Percentiles rank a stretch among this genome's conserved stretches.
Conservation (phyloP, 2,329 filamentous ascomycete genomes). For the Amphichorda felina region DNA sequence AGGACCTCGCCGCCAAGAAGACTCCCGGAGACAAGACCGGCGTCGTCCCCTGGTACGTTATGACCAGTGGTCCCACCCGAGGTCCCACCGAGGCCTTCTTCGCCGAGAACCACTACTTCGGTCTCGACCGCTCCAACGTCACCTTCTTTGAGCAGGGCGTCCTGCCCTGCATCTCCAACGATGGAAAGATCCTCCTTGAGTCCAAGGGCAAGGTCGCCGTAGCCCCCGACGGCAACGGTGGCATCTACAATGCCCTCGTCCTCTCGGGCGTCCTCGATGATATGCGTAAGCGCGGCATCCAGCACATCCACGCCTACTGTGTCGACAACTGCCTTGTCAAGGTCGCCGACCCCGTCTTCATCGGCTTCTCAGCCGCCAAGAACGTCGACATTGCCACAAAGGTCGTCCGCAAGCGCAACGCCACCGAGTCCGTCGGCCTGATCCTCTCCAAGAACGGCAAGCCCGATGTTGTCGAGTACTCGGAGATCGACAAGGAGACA, state of each 20-base stretch:
- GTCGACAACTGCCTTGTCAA: slow-evolving; percentile 99
- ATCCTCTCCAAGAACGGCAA: slow-evolving; percentile 93
- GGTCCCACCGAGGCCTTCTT: slow-evolving; percentile 92
- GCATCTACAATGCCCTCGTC: slow-evolving; percentile 86
- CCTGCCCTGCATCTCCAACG: slow-evolving; percentile 91
- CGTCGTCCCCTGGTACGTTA: slow-evolving; percentile 93
- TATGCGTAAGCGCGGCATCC: slow-evolving; percentile 77
- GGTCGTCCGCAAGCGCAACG: slow-evolving; percentile 96
- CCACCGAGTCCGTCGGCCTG: slow-evolving; percentile 88
- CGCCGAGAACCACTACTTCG: slow-evolving; percentile 81
- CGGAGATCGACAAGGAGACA: slow-evolving; percentile 83
- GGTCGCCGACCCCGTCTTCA: slow-evolving; percentile 93
- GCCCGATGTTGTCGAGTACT: slow-evolving; percentile 97
- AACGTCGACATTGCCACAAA: slow-evolving; percentile 95
- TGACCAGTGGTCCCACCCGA: slow-evolving; percentile 94
- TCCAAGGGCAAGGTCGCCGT: slow-evolving; percentile 84
- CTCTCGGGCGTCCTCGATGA: slow-evolving; percentile 70
- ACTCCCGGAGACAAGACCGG: slow-evolving; percentile 38
- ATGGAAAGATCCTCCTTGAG: slow-evolving; percentile 93
- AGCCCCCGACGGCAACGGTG: slow-evolving; percentile 93
- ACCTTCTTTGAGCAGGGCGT: slow-evolving; percentile 95
- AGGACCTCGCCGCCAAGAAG: slow-evolving; percentile 66
- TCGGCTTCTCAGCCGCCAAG: slow-evolving; percentile 82
- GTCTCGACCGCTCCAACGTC: slow-evolving; percentile 74
- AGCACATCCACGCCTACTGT: slow-evolving; percentile 96